These are phyloP conservation scores for Boletellus ananiceps DNA, from an alignment of 768 basidiomycete genomes.

Conservation along the genomic window DNA sequence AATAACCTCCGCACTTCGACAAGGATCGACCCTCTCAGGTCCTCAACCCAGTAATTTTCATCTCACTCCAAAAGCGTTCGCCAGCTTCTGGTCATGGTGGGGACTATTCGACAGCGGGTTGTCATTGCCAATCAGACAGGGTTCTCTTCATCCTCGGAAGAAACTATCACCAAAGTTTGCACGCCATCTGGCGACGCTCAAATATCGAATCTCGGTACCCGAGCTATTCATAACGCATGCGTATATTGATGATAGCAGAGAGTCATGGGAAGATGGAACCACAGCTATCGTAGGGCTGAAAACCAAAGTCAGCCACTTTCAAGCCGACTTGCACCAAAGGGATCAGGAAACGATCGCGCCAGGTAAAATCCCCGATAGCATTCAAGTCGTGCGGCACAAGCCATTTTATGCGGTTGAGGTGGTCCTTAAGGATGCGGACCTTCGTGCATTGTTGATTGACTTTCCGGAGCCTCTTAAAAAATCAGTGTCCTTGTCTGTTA, in stretches of 20 bases:
- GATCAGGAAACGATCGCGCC: slow-evolving; percentile 70
- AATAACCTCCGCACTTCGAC: slow-evolving; percentile 57
- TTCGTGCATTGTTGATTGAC: slow-evolving; percentile 72
- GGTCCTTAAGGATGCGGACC: slow-evolving; percentile 66
- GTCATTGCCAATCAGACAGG: slow-evolving; percentile 84
- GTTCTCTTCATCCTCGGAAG: slow-evolving; percentile 70
- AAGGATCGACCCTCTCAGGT: slow-evolving; percentile 17
- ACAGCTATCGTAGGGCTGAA: slow-evolving; percentile 84
- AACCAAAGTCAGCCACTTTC: slow-evolving; percentile 72
- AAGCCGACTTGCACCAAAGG: slow-evolving; percentile 89
- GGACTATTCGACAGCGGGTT: slow-evolving; percentile 72
- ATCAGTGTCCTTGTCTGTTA: slow-evolving; percentile 43
- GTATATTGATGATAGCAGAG: slow-evolving; percentile 75
- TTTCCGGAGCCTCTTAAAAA: slow-evolving; percentile 73
- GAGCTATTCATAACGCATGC: slow-evolving; percentile 81
- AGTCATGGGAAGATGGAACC: slow-evolving; percentile 77
- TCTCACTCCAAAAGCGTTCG: slow-evolving; percentile 77
- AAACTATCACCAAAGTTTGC: slow-evolving; percentile 82
- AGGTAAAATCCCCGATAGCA: slow-evolving; percentile 52
- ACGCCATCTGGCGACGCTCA: slow-evolving; percentile 83
- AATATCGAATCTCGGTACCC: slow-evolving; percentile 79
- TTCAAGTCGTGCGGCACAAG: slow-evolving; percentile 65
- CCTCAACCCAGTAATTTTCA: slow-evolving; percentile 66
- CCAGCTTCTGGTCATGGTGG: slow-evolving; percentile 95
- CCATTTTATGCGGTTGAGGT: slow-evolving; percentile 88